These are phyloP conservation scores for Rachicladosporium sp. DNA, from an alignment of 2,329 filamentous ascomycete species.

Conservation along the genomic window DNA sequence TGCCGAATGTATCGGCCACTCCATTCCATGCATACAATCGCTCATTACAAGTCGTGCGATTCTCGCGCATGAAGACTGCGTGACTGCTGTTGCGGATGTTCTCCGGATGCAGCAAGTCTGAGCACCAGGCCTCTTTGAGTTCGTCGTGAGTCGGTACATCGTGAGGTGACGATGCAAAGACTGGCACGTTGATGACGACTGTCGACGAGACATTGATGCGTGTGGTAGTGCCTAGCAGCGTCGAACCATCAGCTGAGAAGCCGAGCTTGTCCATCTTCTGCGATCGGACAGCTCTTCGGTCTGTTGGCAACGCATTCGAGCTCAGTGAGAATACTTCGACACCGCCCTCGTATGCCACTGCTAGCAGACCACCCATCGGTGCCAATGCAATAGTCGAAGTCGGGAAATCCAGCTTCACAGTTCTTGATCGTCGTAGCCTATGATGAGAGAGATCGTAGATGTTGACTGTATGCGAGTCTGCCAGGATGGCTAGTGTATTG, in stretches of 20 bases:
- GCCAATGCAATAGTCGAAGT: slow-evolving; percentile 71
- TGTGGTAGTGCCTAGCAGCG: slow-evolving; percentile 25
- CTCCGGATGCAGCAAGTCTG: slow-evolving; percentile 25
- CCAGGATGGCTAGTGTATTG: slow-evolving; percentile 61
- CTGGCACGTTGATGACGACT: slow-evolving; percentile 23
- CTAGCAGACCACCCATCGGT: slow-evolving; percentile 66
- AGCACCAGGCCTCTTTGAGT: slow-evolving; percentile 27
- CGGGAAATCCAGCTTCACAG: slow-evolving; percentile 63
- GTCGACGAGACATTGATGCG: slow-evolving; percentile 24
- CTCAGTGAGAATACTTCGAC: slow-evolving; percentile 73
- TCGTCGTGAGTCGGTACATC: slow-evolving; percentile 23
- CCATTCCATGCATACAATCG: slow-evolving; percentile 26
- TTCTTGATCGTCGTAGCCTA: slow-evolving; percentile 53
- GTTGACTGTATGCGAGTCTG: slow-evolving; percentile 71
- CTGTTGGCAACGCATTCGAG: slow-evolving; percentile 37
- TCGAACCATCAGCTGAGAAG: slow-evolving; percentile 26
- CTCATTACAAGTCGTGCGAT: slow-evolving; percentile 19
- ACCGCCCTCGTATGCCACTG: slow-evolving; percentile 75
- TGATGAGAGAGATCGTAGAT: slow-evolving; percentile 57
- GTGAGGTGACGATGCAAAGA: slow-evolving; percentile 21
- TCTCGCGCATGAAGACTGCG: slow-evolving; percentile 24
- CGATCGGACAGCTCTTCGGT: slow-evolving; percentile 24
- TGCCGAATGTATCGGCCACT: slow-evolving; percentile 24
- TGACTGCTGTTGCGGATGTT: slow-evolving; percentile 27
- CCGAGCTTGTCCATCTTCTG: slow-evolving; percentile 23